phyloP scores from a whole-genome alignment of 2,329 filamentous ascomycete species.

The Lachnum nothofagi region DNA sequence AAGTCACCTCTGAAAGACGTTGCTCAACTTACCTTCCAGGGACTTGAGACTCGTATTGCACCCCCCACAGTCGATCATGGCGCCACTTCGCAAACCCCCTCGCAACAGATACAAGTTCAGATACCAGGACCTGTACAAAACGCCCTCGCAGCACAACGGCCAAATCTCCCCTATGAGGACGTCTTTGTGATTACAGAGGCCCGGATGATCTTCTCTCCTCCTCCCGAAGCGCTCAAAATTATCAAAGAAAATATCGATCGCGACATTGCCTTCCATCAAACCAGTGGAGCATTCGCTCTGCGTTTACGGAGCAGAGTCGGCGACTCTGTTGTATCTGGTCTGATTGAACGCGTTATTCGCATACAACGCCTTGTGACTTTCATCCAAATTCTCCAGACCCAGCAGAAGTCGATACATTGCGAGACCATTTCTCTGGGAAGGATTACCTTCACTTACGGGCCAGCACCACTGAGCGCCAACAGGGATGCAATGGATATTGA shows the following conservation, averaged over 20 bases:
- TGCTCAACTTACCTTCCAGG: slow-evolving; percentile 52
- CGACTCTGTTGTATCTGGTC: slow-evolving; percentile 25
- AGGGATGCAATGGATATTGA: slow-evolving; percentile 17
- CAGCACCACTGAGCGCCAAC: slow-evolving; percentile 16
- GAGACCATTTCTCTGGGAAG: slow-evolving; percentile 56
- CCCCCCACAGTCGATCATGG: neutral
- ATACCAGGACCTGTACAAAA: neutral
- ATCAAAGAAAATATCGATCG: slow-evolving; percentile 30
- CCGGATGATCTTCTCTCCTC: slow-evolving; percentile 26
- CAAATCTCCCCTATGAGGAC: slow-evolving; percentile 14
- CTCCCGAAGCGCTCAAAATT: slow-evolving; percentile 22
- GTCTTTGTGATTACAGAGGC: slow-evolving; percentile 31
- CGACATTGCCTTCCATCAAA: slow-evolving; percentile 31
- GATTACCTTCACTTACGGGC: slow-evolving; percentile 64
- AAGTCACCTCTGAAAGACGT: slow-evolving; percentile 38
- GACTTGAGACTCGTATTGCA: slow-evolving; percentile 22
- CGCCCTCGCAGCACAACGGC: neutral
- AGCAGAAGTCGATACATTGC: slow-evolving; percentile 50
- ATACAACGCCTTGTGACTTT: slow-evolving; percentile 69
- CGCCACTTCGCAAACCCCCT: neutral
- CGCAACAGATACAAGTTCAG: neutral
- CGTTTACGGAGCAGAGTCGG: slow-evolving; percentile 30
- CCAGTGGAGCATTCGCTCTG: slow-evolving; percentile 29
- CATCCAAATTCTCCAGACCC: slow-evolving; percentile 57
- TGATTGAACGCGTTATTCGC: slow-evolving; percentile 38